Evolutionary conservation across 2,329 filamentous ascomycete genomes (phyloP), one percentile per base, ranked within the genome.

Genomic region (Leptographium procerum): DNA sequence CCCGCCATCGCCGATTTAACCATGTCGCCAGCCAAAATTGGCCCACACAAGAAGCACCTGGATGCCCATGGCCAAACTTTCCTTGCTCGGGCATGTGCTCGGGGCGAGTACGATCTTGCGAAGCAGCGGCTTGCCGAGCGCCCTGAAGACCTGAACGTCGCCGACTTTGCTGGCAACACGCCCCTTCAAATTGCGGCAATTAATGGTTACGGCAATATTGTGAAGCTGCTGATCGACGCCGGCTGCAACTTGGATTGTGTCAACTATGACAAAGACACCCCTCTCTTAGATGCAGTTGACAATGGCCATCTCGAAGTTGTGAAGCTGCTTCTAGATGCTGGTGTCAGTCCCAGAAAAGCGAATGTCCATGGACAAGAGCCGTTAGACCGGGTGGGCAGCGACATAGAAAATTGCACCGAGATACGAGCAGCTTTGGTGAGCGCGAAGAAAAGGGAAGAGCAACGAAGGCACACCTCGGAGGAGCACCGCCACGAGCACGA

Each of bases 111-210:
- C 58, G 88, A 92, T 1, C 77, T 78, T 11, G 91, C 89, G 19
- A 91, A 88, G 69, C 80, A 83, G 65, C 83, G 88, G 62, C 80
- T 91, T 34, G 77, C 81, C 10, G 89, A 95, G 68, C 83, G 91
- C 24, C 91, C 90, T 0, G 89, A 95, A 62, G 91, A 97, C 70
- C 72, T 97, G 57, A 89, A 99, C 65, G 82, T 91, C 59, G 84
- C 89, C 28, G 94, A 99, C 68, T 95, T 96, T 69, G 94, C 94
- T 16, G 89, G 90, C n/a, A 97, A 97, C 67, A 95, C 92, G 1
- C 94, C 94, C 28, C 77, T 99, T 36, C 94, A 99, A 70, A 94
- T 96, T 64, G 92, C 94, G 36, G 85, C 91, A 34, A 79, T 99
- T 59, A 87, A 94, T 67, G 94, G 94, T 8, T 88, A 86, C 69